Evolutionary conservation across 495 filamentous ascomycete genomes (phyloP), one percentile per base, ranked within the genome.

Genomic region (Aspergillus incahuasiensis): DNA sequence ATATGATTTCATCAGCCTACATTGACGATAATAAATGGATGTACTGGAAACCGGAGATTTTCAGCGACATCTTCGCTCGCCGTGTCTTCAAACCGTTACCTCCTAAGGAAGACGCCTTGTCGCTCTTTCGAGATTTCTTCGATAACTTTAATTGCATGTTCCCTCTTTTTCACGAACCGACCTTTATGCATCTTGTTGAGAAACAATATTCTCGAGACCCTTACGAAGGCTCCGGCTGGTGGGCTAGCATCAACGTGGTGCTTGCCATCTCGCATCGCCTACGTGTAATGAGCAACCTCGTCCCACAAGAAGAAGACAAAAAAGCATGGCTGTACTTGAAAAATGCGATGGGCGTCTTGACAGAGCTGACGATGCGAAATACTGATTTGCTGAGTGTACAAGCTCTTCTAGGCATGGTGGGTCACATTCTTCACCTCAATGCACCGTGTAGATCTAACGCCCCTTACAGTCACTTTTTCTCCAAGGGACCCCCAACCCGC

Each of bases 71-170:
- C n/a, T 97, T 98, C 73, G 81, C 82, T 30, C 83, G 90, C 39
- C 86, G 86, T n/a, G 81, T 95, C 9, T 96, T 88, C 77, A 83
- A 83, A 58, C 88, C 82, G 41, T 71, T 97, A 32, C 94, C 94
- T 9, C 77, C 88, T 0, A 91, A 91, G 68, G 79, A 84, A 18
- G 89, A 94, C 73, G 88, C 86, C 20, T 65, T 89, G 46, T 92
- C 88, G 9, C 78, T 95, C 43, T 83, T 94, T 54, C 91, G 87
- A 68, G 94, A 98, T 66, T 98, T 85, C 67, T 98, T 98, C 62
- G 89, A 92, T 64, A 96, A 96, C 69, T 97, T 98, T 77, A 98
- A 98, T 74, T 91, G 90, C 83, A 89, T 97, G 82, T 95, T 97
- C 67, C 94, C 94, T 42, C 79, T 98, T 3, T 98, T 95, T 66